Base-by-base conservation (phyloP, 805 yeast species). In the Saturnispora ahearnii region DNA sequence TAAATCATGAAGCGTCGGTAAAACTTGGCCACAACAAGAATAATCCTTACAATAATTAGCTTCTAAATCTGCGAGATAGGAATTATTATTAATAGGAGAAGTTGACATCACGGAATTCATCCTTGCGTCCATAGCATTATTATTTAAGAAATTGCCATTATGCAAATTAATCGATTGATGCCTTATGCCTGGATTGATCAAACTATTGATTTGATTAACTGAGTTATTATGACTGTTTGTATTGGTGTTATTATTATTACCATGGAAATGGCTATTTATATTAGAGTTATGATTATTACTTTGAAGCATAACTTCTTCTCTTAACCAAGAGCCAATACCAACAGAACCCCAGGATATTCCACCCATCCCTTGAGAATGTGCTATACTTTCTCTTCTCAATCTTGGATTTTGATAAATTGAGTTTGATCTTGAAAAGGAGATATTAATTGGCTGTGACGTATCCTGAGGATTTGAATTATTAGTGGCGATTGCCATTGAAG, bases 271-370 rank as follows among this genome's bases (percentile, higher is more conserved):
- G 7, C 26, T 44, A 8, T 45, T 32, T 30, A 10, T 32, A 11
- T 28, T 29, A 45, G 30, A 33, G 12, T 21, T 15, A 13, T 30
- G 45, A 22, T 44, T 33, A 13, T 49, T 37, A 31, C 53, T 51
- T 36, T 49, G 53, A 71, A 84, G 76, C 80, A 85, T 74, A 18
- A 85, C 91, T 62, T 91, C 99, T 65, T 91, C 98, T 62, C 89
- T 85, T 24, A 91, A 72, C 99, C 99, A 91, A 13, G 93, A 82
- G 12, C 97, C 97, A 30, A 91, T 89, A 28, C 95, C 84, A 51
- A 90, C 80, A 3, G 96, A 89, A 22, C 98, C 98, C 96, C 97
- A 91, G 8, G 95, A 84, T 32, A 91, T 86, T 44, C 98, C 99
- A 41, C 98, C 98, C 83, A 93, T 87, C 10, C 98, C 98, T 64